phyloP scores from a whole-genome alignment of 495 filamentous ascomycete species.

The Aspergillus wentii region DNA sequence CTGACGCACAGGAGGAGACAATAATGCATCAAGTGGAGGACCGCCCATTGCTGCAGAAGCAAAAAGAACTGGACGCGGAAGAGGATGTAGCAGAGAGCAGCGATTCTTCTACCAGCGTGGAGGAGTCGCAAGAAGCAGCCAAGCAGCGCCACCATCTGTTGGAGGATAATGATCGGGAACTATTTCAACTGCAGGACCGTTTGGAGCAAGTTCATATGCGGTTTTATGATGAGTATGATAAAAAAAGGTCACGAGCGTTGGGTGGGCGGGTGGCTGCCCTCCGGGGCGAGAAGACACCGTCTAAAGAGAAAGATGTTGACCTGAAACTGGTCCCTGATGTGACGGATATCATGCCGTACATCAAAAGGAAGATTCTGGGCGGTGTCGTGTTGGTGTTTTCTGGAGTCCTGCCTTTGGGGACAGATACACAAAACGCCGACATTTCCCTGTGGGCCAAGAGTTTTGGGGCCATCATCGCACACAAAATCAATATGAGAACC shows the following conservation, averaged over 20 bases:
- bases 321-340: constrained; percentile 75
- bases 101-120: constrained; percentile 31
- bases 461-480: constrained; percentile 74
- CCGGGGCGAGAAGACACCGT: constrained; percentile 45
- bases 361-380: constrained; percentile 69
- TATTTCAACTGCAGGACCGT: constrained; percentile 66
- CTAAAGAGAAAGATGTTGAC: constrained; percentile 53
- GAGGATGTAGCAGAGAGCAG: constrained; percentile 57
- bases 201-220: constrained; percentile 67
- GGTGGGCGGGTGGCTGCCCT: constrained; percentile 58
- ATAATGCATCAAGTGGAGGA: constrained; percentile 87
- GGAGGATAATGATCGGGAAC: constrained; percentile 77
- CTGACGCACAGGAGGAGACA: constrained; percentile 75
- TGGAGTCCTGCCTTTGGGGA: constrained; percentile 75
- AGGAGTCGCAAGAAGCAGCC: constrained; percentile 37
- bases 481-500: constrained; percentile 50
- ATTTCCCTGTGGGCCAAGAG: constrained; percentile 76
- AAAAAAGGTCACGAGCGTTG: constrained; percentile 37
- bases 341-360: constrained; percentile 68
- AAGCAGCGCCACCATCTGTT: constrained; percentile 71
- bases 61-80: constrained; percentile 81
- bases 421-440: constrained; percentile 74
- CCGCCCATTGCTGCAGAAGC: constrained; percentile 78
- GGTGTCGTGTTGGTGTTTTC: constrained; percentile 77
- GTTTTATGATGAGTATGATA: constrained; percentile 82